Evolutionary conservation across 2,329 filamentous ascomycete genomes (phyloP), one percentile per base, ranked within the genome.

Genomic region (Aotearoamyces nothofagi): DNA sequence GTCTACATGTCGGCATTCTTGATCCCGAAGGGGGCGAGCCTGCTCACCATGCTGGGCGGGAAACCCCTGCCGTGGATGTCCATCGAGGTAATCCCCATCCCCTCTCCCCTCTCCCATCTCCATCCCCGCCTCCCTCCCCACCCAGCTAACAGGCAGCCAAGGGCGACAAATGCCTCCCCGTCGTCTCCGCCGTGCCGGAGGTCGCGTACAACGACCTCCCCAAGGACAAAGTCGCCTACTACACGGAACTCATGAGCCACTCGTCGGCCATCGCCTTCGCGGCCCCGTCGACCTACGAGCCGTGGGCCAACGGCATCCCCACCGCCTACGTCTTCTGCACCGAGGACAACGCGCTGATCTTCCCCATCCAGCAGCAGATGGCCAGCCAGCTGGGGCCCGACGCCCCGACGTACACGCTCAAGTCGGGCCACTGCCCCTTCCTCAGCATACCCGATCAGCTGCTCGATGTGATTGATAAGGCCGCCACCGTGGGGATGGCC

Each of bases 291-390:
- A 40, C 33, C 5, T 42, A 34, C 17, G 36, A 42, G 19, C 39
- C 38, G 10, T 42, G 38, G 38, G 9, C 24, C 2, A 30, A 39
- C 16, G 27, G 20, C 7, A 30, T 40, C 5, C 29, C 32, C n/a
- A 37, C 34, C 13, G 19, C 32, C 4, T 42, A 42, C 22, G 36
- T 42, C 12, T 39, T 42, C 26, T 36, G 33, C 24, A 31, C 27
- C 2, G 22, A 37, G 5, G 39, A 42, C 20, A 32, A 32, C 8
- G 39, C 35, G 7, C 22, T 42, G 12, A 32, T 31, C 11, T 29
- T 32, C 4, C 15, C 26, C 8, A 12, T 33, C 3, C 39, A 42
- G 20, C 23, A 33, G 24, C 15, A 24, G 7, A 37, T 42, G 39
- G 35, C 37, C 7, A 17, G 14, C n/a, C 31, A 37, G 17, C 9